These are phyloP conservation scores for Candida taoyuanica DNA, from an alignment of 805 yeast species.

Conservation along the genomic window DNA sequence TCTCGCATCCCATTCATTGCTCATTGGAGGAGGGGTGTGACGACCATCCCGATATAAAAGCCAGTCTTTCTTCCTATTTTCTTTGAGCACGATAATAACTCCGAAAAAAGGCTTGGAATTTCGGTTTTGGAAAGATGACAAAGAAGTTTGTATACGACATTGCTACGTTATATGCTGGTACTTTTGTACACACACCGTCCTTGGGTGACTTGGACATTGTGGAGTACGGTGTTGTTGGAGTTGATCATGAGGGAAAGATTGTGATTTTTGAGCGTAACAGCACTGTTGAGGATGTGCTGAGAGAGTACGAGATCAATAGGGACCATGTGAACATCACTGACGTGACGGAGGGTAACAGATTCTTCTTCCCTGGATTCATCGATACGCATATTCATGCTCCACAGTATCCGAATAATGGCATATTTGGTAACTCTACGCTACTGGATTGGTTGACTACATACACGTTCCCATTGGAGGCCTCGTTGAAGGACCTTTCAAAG, in stretches of 20 bases:
- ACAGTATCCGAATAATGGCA: constrained; percentile 76
- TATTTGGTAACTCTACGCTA: constrained; percentile 80
- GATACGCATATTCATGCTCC: constrained; percentile 87
- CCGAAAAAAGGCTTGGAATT: too few relatives aligned
- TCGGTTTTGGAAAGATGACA: constrained; percentile 4
- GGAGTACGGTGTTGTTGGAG: constrained; percentile 57
- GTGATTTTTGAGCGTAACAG: constrained; percentile 23
- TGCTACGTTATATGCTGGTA: constrained; percentile 52
- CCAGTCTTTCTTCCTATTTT: too few relatives aligned
- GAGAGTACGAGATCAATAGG: constrained; percentile 14
- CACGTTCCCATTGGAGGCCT: constrained; percentile 85
- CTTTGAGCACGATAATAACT: too few relatives aligned
- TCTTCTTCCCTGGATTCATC: constrained; percentile 78
- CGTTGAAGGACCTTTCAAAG: constrained; percentile 46
- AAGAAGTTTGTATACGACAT: background rate
- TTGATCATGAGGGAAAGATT: constrained; percentile 36
- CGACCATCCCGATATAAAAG: too few relatives aligned
- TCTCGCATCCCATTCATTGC: background rate
- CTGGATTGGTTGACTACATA: constrained; percentile 85
- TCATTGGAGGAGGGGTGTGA: too few relatives aligned
- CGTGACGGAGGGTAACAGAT: constrained; percentile 36
- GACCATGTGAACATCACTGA: constrained; percentile 32
- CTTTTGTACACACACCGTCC: constrained; percentile 67
- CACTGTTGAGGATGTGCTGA: constrained; percentile 7
- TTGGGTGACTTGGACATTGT: constrained; percentile 54